Base-by-base conservation (phyloP, 495 filamentous ascomycete genomes). In the Corynascus novoguineensis region DNA sequence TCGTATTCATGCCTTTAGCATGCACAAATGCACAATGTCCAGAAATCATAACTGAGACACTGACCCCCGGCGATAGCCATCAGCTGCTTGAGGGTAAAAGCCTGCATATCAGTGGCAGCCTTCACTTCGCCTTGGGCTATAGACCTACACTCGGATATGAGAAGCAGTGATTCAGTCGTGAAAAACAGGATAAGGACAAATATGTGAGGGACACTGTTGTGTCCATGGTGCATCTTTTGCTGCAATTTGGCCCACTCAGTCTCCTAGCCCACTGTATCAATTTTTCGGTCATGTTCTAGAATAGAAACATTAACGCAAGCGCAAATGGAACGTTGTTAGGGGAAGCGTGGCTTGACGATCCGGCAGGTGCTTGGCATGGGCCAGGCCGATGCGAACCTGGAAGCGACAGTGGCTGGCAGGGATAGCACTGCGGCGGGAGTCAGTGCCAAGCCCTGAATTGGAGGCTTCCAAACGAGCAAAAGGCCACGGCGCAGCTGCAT, bases 401-500 rank as follows among this genome's bases (percentile, higher is more conserved):
- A 10, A 8, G 12, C n/a, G n/a, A n/a, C n/a, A 27, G 25, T 15
- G 25, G 28, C 21, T 9, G 52, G 35, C 53, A 53, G 49, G 59
- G 59, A 44, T 38, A 12, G n/a, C 1, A n/a, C n/a, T n/a, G n/a
- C n/a, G n/a, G n/a, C n/a, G n/a, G n/a, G n/a, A n/a, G n/a, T n/a
- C n/a, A 34, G 50, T 38, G 61, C 61, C 63, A 65, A 65, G 63
- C 38, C 63, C 41, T n/a, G 14, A 41, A 8, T 17, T 15, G 37
- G 56, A 37, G 34, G 10, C 56, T n/a, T 38, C 32, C 38, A 45
- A 47, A 57, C 48, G 57, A 54, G 25, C 54, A 60, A 63, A 64
- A 67, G 66, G 66, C 66, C 66, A 68, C 63, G 65, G 63, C 56
- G 42, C 54, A 47, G 50, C 60, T 50, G 51, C 50, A 52, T 17